Base-by-base conservation (phyloP, 768 basidiomycete genomes). In the Lactarius hatsudake region DNA sequence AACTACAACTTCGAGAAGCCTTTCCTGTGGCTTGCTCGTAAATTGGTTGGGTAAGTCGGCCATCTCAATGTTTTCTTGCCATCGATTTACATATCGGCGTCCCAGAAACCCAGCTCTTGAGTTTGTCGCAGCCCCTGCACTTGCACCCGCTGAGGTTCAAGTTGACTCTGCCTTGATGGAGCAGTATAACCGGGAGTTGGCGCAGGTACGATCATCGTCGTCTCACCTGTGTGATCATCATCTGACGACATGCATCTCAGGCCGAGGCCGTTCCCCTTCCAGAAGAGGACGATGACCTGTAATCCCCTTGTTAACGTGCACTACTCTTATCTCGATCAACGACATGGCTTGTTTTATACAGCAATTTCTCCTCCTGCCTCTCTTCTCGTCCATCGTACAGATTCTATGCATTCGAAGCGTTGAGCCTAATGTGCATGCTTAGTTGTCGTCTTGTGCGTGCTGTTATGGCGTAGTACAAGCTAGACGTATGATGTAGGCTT, bases 1-100 rank as follows among this genome's bases (percentile, higher is more conserved):
- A 99, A 99, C 85, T 99, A 98, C 80, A 99, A 99, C 84, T 98
- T 98, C 76, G 97, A 99, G 81, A 98, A 98, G 79, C 97, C 97
- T 59, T 98, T 99, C 93, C 86, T 99, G 71, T 98, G 97, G 97
- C 85, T 98, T 77, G 96, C 94, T 66, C 87, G 94, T 82, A 99
- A 98, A 82, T 85, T 99, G 70, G 96, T 96, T 71, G 96, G 95
- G 94, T 94, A 74, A 69, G 92, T 83, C 7, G 45, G 26, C 38
- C 17, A 8, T 20, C 43, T 15, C 28, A 20, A 40, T 42, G 1
- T 5, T 18, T 34, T 30, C 4, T 12, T 20, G 36, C 32, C 30
- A 36, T 26, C 38, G 42, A 15, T 5, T 64, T 7, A 65, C 51
- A 56, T 10, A 61, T 17, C 36, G 34, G 2, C 28, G 59, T 18